Evolutionary conservation across 2,329 filamentous ascomycete genomes (phyloP).

Genomic region (Diaporthe sp.): DNA sequence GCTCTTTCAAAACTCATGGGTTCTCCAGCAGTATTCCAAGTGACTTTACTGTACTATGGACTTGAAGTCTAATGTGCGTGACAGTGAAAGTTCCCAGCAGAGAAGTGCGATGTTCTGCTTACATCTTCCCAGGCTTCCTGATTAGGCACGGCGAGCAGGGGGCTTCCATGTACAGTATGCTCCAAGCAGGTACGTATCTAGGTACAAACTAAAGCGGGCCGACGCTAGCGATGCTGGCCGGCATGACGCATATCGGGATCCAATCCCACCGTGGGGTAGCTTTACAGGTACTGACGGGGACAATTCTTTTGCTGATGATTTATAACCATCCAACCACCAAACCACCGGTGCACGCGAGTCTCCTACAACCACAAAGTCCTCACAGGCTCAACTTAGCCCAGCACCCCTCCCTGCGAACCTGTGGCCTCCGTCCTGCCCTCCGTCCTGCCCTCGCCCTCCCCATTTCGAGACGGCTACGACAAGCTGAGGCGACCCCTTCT

Average conservation of each 20-base stretch:
- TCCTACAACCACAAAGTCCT: neutral
- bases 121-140: neutral
- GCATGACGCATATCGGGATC: slow-evolving; percentile 32
- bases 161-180: neutral
- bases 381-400: neutral
- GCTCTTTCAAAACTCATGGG: too few species aligned
- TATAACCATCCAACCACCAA: neutral
- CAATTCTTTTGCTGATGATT: slow-evolving; percentile 15
- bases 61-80: too few species aligned
- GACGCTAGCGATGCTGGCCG: slow-evolving; percentile 22
- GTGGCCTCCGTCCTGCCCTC: too few species aligned
- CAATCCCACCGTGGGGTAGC: slow-evolving; percentile 34
- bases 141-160: neutral
- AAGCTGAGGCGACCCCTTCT: neutral
- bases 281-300: neutral
- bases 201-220: neutral
- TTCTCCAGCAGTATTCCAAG: too few species aligned
- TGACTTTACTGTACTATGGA: too few species aligned
- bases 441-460: too few species aligned
- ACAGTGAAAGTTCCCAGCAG: neutral
- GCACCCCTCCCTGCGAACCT: neutral
- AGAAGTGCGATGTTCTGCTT: neutral
- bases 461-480: neutral
- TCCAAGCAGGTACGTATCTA: neutral
- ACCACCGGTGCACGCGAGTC: neutral